phyloP scores from a whole-genome alignment of 805 yeast species.

The Kregervanrija delftensis region DNA sequence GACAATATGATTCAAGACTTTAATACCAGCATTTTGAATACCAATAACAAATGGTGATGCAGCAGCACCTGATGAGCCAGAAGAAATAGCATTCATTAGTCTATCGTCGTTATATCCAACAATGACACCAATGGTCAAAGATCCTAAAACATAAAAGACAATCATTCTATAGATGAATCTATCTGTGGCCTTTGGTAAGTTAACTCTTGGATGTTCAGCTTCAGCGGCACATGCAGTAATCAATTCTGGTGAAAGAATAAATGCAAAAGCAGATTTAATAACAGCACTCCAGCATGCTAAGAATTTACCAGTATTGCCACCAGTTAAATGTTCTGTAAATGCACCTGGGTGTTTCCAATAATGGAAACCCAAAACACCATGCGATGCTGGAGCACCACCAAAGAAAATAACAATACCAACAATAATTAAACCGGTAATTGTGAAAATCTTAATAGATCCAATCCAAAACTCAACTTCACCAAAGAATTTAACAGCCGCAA shows the following conservation, averaged over 20 bases:
- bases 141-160: conserved; percentile 51
- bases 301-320: conserved; percentile 55
- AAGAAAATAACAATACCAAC: conserved; percentile 49
- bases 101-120: conserved; percentile 47
- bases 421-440: conserved; percentile 54
- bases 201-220: conserved; percentile 50
- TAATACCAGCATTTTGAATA: conserved; percentile 52
- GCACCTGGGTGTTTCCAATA: conserved; percentile 48
- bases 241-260: conserved; percentile 58
- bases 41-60: conserved; percentile 66
- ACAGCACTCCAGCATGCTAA: conserved; percentile 57
- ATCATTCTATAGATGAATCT: conserved; percentile 56
- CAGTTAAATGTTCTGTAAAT: conserved; percentile 42
- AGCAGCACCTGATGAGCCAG: conserved; percentile 45
- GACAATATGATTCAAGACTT: conserved; percentile 52
- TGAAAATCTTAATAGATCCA: conserved; percentile 57
- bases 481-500: conserved; percentile 33
- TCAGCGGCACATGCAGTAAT: conserved; percentile 52
- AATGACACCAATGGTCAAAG: conserved; percentile 52
- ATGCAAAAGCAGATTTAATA: conserved; percentile 60
- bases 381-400: conserved; percentile 52
- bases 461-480: conserved; percentile 59
- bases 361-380: conserved; percentile 58
- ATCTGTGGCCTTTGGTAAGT: conserved; percentile 54
- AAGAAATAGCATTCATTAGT: conserved; percentile 37